Base-by-base conservation (phyloP, 495 filamentous ascomycete species). In the Xylaria sp. region DNA sequence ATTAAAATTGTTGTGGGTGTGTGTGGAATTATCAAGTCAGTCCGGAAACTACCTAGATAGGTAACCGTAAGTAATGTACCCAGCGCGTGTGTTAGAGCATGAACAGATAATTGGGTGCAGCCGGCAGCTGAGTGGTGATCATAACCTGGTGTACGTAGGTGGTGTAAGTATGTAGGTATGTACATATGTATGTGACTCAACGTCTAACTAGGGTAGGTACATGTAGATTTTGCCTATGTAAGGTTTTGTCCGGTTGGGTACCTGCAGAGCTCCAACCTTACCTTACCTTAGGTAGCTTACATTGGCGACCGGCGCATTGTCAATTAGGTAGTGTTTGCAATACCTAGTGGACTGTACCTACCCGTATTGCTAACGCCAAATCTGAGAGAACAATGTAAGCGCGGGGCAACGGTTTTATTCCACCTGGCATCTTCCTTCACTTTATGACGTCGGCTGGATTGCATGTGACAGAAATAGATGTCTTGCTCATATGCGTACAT, bases 1-100 rank as follows among this genome's bases (percentile, higher is more conserved):
- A 12, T 12, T 46, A 50, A 58, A 35, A 14, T 43, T 53, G 21
- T 68, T 55, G 44, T 68, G 65, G 43, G 65, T 55, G 65, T 55
- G 65, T 58, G 50, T 41, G 65, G 55, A 58, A 19, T 33, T 57
- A 2, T 15, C 52, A 31, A 57, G 24, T 21, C 12, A 57, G 26
- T 53, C 15, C 4, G 4, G 44, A n/a, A n/a, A n/a, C n/a, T n/a
- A n/a, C n/a, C n/a, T 46, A 44, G 7, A 43, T 11, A 43, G 5
- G 14, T 6, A 11, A 14, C 40, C 41, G 2, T 1, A 15, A 15
- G 14, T 17, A 7, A 1, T 43, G 41, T 5, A 29, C 12, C 50
- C 50, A 53, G 24, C 52, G 52, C 52, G 7, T n/a, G 46, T 41
- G 46, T 6, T 17, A 50, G 46, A 50, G n/a, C 46, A 46, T 46